Percentiles rank a stretch among this genome's conserved stretches.
These are phyloP conservation scores for Paramecium sexaurelia DNA, from an alignment of 73 alveolate species.

Conservation along the genomic window DNA sequence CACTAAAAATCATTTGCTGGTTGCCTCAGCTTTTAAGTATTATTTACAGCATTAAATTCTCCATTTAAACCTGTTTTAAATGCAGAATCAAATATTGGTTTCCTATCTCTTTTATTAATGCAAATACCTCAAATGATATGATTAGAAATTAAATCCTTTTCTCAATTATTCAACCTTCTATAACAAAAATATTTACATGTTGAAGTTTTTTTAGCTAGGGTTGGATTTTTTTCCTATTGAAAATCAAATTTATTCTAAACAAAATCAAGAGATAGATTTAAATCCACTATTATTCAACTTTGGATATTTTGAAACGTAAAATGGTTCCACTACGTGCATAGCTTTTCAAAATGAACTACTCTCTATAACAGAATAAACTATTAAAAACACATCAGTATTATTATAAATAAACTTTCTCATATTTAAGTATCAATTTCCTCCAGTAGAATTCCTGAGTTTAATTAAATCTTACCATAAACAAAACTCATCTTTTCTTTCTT, in stretches of 20 bases:
- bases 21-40: background rate
- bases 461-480: slow-evolving; percentile 66
- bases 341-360: slow-evolving; percentile 74
- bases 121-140: slow-evolving; percentile 50
- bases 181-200: background rate
- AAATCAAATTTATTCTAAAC: slow-evolving; percentile 82
- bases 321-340: slow-evolving; percentile 56
- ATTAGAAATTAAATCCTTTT: background rate
- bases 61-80: background rate
- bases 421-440: slow-evolving; percentile 77
- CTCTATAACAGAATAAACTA: slow-evolving; percentile 76
- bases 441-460: slow-evolving; percentile 76
- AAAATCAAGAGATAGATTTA: slow-evolving; percentile 66
- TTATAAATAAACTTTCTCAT: slow-evolving; percentile 76
- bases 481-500: slow-evolving; percentile 69
- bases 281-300: slow-evolving; percentile 69
- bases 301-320: slow-evolving; percentile 14
- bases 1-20: background rate
- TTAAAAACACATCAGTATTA: slow-evolving; percentile 76
- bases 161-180: slow-evolving; percentile 54
- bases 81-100: slow-evolving; percentile 55
- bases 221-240: slow-evolving; percentile 47
- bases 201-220: background rate
- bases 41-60: background rate
- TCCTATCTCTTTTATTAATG: slow-evolving; percentile 65